These are phyloP conservation scores for Peronospora destructor DNA, from an alignment of 352 stramenopile genomes.

Conservation along the genomic window DNA sequence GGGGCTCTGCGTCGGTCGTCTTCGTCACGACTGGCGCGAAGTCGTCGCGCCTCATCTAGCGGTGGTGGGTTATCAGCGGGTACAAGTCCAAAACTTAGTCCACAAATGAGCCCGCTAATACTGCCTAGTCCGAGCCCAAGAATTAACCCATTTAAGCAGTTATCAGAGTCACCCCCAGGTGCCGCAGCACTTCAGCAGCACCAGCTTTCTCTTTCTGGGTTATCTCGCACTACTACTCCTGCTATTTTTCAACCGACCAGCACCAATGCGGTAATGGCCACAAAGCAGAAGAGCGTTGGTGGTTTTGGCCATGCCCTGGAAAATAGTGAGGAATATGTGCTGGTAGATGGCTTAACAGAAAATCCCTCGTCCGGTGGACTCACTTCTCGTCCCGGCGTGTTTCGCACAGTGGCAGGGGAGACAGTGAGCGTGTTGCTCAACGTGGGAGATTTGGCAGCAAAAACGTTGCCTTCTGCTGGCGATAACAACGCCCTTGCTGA, in stretches of 20 bases:
- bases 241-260: conserved; percentile 2
- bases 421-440: background rate
- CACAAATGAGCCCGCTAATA: conserved; percentile 62
- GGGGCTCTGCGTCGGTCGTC: conserved; percentile 44
- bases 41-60: conserved; percentile 50
- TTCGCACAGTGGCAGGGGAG: conserved; percentile 6
- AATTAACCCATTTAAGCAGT: conserved; percentile 70
- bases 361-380: conserved; percentile 10
- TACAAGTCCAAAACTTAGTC: conserved; percentile 51
- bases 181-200: conserved; percentile 21
- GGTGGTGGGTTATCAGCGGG: conserved; percentile 18
- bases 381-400: conserved; percentile 2
- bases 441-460: conserved; percentile 4
- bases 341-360: conserved; percentile 45
- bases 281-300: conserved; percentile 18
- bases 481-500: conserved; percentile 1
- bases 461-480: conserved; percentile 3
- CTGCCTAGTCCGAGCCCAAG: conserved; percentile 51
- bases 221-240: conserved; percentile 14
- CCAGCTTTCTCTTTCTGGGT: conserved; percentile 15
- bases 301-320: conserved; percentile 28
- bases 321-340: conserved; percentile 58
- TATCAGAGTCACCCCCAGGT: conserved; percentile 36
- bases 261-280: conserved; percentile 6
- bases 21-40: conserved; percentile 42